A percentile compares a stretch with the other conserved stretches of the same genome.
phyloP scores from a whole-genome alignment of 768 basidiomycete species.

The Podaxis sp. region DNA sequence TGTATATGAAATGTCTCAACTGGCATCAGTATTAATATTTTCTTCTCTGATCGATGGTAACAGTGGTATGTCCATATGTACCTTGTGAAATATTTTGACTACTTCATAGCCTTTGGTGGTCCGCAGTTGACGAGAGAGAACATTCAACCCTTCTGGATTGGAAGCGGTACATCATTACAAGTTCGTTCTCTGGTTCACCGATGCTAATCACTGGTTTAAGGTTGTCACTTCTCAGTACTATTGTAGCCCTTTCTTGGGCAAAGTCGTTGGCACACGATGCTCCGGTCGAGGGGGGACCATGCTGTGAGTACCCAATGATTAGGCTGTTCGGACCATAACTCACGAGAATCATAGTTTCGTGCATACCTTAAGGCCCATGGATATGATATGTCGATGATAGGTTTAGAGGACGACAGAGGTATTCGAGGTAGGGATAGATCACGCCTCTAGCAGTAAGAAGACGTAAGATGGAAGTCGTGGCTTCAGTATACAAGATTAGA shows the following conservation, averaged over 20 bases:
- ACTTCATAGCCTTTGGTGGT: constrained; percentile 54
- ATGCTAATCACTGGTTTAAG: constrained; percentile 27
- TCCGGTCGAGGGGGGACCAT: constrained; percentile 72
- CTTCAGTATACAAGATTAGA: too few relatives aligned
- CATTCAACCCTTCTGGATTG: constrained; percentile 87
- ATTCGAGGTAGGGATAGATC: too few relatives aligned
- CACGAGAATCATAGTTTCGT: constrained; percentile 15
- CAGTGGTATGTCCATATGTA: background rate
- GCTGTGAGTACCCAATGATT: constrained; percentile 38
- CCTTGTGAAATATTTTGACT: background rate
- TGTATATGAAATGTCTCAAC: constrained; percentile 21
- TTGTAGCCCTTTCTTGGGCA: constrained; percentile 71
- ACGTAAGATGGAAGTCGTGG: too few relatives aligned
- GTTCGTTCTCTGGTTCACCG: background rate
- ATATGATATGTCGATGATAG: constrained; percentile 22
- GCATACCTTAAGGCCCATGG: constrained; percentile 19
- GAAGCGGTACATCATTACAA: constrained; percentile 48
- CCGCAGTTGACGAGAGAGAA: constrained; percentile 50
- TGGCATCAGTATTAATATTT: constrained; percentile 43
- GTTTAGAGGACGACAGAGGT: background rate
- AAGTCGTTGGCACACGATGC: constrained; percentile 75
- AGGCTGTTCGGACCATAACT: background rate
- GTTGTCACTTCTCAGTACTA: constrained; percentile 76
- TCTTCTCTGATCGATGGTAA: constrained; percentile 60
- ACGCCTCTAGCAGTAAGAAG: too few relatives aligned